Conservation (phyloP, 441 rosid species). For the California macrophylla region DNA sequence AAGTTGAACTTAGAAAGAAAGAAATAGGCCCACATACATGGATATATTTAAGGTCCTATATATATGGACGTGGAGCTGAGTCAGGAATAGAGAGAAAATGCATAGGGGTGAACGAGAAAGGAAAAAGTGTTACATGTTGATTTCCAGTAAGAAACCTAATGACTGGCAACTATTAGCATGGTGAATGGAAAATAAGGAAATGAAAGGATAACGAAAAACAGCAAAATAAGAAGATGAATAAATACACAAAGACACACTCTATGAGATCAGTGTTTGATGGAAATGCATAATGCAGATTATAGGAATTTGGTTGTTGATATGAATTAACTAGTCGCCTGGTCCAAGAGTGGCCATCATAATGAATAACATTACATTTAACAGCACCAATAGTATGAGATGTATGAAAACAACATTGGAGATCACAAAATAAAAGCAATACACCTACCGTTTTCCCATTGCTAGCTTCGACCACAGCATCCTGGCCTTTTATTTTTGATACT, state of each 20-base stretch:
- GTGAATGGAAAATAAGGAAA: neutral
- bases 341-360: too few species aligned
- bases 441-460: constrained; percentile 54
- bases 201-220: neutral
- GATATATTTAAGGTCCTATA: too few species aligned
- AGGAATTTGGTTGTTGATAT: neutral
- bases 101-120: neutral
- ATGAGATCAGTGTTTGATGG: neutral
- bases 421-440: neutral
- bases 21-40: neutral
- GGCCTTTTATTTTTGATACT: constrained; percentile 55
- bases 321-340: too few species aligned
- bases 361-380: neutral
- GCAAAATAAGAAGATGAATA: neutral
- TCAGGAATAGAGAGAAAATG: too few species aligned
- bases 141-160: neutral
- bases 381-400: neutral
- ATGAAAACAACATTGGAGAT: neutral
- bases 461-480: constrained; percentile 43
- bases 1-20: neutral
- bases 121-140: too few species aligned
- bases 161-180: neutral
- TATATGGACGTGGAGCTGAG: too few species aligned
- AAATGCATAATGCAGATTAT: neutral
- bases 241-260: too few species aligned